phyloP scores from a whole-genome alignment of 2,329 filamentous ascomycete species.

The Aureobasidium musti region DNA sequence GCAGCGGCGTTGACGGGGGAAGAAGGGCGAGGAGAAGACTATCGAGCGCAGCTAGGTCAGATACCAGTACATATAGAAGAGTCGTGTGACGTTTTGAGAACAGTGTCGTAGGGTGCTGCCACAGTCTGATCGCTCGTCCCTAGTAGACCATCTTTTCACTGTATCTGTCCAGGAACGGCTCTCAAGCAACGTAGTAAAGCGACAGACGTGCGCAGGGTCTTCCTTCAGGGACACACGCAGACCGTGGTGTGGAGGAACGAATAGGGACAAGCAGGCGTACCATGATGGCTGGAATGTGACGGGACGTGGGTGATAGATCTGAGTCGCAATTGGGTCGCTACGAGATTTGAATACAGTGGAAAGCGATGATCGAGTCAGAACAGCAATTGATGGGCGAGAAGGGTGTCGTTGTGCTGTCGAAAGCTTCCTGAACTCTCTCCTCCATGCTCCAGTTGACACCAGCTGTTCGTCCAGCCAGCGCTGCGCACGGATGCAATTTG shows the following conservation, averaged over 20 bases:
- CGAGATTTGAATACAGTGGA: background rate
- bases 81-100: slow-evolving; percentile 1
- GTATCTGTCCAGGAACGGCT: background rate
- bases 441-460: slow-evolving; percentile 19
- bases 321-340: background rate
- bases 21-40: slow-evolving; percentile 43
- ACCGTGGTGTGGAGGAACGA: background rate
- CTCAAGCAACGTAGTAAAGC: background rate
- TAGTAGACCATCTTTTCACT: background rate
- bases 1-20: slow-evolving; percentile 50
- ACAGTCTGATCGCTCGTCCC: background rate
- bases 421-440: slow-evolving; percentile 17
- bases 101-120: background rate
- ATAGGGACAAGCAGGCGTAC: slow-evolving; percentile 15
- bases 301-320: background rate
- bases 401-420: slow-evolving; percentile 18
- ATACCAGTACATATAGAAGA: background rate
- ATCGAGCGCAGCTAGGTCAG: slow-evolving; percentile 14
- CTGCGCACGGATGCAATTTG: background rate
- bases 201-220: background rate
- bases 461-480: slow-evolving; percentile 19
- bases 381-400: slow-evolving; percentile 10
- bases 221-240: background rate
- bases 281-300: slow-evolving; percentile 17
- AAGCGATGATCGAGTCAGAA: slow-evolving; percentile 3